Base-by-base conservation (phyloP, 768 basidiomycete species). In the Mycena sanguinolenta region DNA sequence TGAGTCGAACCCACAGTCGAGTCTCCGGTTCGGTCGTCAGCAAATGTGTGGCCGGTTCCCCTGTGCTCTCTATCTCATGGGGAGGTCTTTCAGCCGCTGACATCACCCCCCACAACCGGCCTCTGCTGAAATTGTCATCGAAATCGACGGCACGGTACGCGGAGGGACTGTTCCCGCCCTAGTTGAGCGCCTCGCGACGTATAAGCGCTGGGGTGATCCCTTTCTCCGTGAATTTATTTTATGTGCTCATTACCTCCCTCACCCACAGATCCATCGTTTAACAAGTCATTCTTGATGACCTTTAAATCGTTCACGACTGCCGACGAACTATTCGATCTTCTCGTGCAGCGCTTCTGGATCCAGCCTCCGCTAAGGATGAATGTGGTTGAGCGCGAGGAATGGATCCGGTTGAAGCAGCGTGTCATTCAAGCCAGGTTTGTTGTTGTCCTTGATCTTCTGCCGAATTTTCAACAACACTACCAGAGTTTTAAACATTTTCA, bases 271-370 rank as follows among this genome's bases (percentile, higher is more conserved):
- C 87, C 91, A 0, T 88, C 88, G 7, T 97, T 92, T 81, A 93
- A 87, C 79, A 91, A 92, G 77, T 92, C 96, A 0, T 99, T 98
- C 87, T 82, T 98, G 73, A 92, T 98, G 89, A 98, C 97, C 0
- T 98, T 95, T 86, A 95, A 96, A 76, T 96, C 95, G 1, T 98
- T 99, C 80, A 95, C 94, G 19, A 91, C 91, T 5, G 83, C 93
- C 49, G 89, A 94, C 65, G 92, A 95, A 55, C 83, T 99, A 12
- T 92, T 97, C 63, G 91, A 95, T 68, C 85, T 93, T 21, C 90
- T 99, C 23, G 87, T 93, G 7, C 85, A 88, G 53, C 90, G 97
- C n/a, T 98, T 95, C 82, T 85, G 87, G 74, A 91, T 96, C 30
- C 85, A 88, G 58, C 86, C 94, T 25, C 97, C 96, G 0, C 84